Evolutionary conservation across 2,329 filamentous ascomycete genomes (phyloP).

Genomic region (Fusarium nematophilum): DNA sequence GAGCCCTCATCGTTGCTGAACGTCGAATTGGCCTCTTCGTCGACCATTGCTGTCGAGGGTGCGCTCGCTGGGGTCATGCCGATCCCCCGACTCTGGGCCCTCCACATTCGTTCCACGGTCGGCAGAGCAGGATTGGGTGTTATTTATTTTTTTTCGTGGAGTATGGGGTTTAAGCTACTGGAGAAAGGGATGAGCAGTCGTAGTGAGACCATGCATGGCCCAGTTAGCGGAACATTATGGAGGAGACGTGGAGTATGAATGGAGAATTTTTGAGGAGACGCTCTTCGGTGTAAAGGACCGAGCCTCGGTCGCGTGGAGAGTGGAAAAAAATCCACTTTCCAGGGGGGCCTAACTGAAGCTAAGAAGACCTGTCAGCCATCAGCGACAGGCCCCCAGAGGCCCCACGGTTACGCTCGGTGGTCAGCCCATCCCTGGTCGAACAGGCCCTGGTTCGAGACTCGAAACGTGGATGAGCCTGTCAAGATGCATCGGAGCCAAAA

Average conservation of each 20-base stretch:
- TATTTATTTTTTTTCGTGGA: constrained; percentile 6
- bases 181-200: constrained; percentile 12
- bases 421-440: not conserved
- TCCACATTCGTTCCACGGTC: constrained; percentile 43
- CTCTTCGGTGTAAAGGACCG: constrained; percentile 11
- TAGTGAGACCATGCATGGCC: constrained; percentile 30
- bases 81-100: constrained; percentile 41
- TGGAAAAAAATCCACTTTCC: constrained; percentile 3
- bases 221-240: constrained; percentile 11
- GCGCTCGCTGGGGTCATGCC: constrained; percentile 42
- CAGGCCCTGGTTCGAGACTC: not conserved
- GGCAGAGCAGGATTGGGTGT: no score
- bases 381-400: no score
- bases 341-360: no score
- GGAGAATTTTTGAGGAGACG: constrained; percentile 11
- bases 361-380: no score
- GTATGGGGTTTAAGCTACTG: constrained; percentile 32
- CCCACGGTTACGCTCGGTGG: not conserved
- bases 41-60: constrained; percentile 46
- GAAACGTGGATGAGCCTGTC: not conserved
- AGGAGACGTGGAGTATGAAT: constrained; percentile 7
- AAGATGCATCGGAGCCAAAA: not conserved
- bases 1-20: constrained; percentile 53
- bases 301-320: constrained; percentile 11
- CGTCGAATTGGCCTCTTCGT: constrained; percentile 51